phyloP scores from a whole-genome alignment of 164 flowering plant species.

The Umbilicus rupestris region DNA sequence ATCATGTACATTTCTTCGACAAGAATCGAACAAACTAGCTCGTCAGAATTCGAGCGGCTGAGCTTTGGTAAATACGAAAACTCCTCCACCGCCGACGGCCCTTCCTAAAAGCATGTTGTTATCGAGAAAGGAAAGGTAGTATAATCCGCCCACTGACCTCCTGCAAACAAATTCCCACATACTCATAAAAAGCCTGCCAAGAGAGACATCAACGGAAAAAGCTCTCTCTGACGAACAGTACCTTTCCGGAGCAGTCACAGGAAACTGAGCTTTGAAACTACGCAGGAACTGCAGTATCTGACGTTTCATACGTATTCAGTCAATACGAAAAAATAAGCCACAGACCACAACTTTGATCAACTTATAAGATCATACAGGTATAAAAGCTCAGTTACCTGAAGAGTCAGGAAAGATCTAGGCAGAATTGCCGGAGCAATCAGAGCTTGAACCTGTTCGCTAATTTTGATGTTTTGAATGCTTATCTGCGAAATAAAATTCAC shows the following conservation, averaged over 20 bases:
- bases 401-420: slow-evolving; percentile 64
- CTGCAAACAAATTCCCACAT: slow-evolving; percentile 22
- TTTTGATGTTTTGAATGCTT: slow-evolving; percentile 49
- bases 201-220: too few species aligned
- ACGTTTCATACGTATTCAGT: slow-evolving; percentile 1
- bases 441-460: slow-evolving; percentile 72
- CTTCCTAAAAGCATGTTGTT: slow-evolving; percentile 82
- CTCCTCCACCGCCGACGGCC: slow-evolving; percentile 87
- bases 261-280: slow-evolving; percentile 63
- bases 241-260: slow-evolving; percentile 57
- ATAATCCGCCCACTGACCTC: slow-evolving; percentile 68
- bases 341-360: not conserved
- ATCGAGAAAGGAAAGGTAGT: slow-evolving; percentile 81
- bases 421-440: slow-evolving; percentile 80
- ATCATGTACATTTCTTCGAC: not conserved
- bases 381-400: slow-evolving; percentile 43
- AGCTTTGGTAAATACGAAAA: slow-evolving; percentile 74
- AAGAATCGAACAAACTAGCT: not conserved
- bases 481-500: slow-evolving; percentile 36
- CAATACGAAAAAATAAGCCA: not conserved
- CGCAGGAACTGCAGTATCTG: slow-evolving; percentile 83
- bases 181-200: too few species aligned
- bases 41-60: slow-evolving; percentile 38
- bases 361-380: not conserved
- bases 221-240: slow-evolving; percentile 14